Evolutionary conservation across 2,329 filamentous ascomycete species (phyloP), one percentile per base, ranked within the genome.

Genomic region (Penicillium sp.): DNA sequence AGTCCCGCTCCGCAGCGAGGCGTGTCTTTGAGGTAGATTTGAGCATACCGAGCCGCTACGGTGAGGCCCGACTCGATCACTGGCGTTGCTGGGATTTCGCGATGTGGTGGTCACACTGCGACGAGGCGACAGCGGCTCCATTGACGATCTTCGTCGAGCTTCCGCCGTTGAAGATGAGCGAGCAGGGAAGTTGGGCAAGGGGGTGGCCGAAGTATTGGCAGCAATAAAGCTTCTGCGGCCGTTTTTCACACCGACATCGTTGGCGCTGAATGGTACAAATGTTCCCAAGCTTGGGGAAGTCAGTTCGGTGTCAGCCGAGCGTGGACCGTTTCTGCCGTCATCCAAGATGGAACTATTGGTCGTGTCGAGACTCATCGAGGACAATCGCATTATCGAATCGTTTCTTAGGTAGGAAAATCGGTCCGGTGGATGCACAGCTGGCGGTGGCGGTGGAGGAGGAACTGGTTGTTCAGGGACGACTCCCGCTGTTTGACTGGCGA

Each of bases 301-400:
- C 12, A 60, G 41, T 4, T 57, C 54, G 15, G 50, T 50, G 7
- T 62, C 59, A 5, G 47, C 41, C 2, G 53, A 57, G n/a, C 45
- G 42, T 4, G 55, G 55, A 15, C 49, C 49, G 25, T 52, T 51
- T 34, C 46, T 42, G 27, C 54, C 52, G 18, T 62, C 62, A 7
- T 64, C 60, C 16, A 64, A 37, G 26, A 65, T 64, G 2, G 62
- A 65, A 37, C 61, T 65, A 41, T 63, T 60, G 3, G 59, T 62
- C 1, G 60, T 65, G 34, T 64, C 62, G 1, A 65, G 39, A 34
- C 62, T 65, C 42, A 62, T 44, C 1, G 59, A 61, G 9, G 62
- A 65, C 26, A 61, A 48, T 2, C 61, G 53, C 46, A 58, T 51
- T 3, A 50, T 37, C 3, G 60, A 65, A 36, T 64, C 61, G 27